A percentile compares a stretch with the other conserved stretches of the same genome.
Conservation (phyloP, 257 asterid genomes). For the Haberlea rhodopensis region DNA sequence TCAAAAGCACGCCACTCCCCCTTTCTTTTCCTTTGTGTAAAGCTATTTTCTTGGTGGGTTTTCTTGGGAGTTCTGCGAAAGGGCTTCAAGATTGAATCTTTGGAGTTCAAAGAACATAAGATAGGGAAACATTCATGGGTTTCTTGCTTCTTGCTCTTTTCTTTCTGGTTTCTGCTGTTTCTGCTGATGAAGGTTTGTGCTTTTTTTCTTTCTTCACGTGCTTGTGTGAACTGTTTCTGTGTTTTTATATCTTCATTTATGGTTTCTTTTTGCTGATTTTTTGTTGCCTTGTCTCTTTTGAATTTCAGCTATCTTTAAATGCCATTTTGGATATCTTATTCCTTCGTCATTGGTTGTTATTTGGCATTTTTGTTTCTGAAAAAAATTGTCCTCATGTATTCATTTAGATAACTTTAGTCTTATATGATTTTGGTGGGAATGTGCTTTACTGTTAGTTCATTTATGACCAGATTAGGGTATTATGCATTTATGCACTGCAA, state of each 20-base stretch:
- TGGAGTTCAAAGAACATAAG: constrained; percentile 27
- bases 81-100: constrained; percentile 35
- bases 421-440: background rate
- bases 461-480: background rate
- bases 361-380: background rate
- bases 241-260: constrained; percentile 5
- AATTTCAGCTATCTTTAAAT: background rate
- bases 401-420: background rate
- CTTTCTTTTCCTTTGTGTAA: constrained; percentile 2
- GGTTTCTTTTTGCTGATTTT: background rate
- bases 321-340: background rate
- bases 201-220: constrained; percentile 13
- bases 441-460: background rate
- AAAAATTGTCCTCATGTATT: background rate
- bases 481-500: background rate
- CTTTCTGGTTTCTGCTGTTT: constrained; percentile 39
- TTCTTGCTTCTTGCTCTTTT: constrained; percentile 36
- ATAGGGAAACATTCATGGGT: constrained; percentile 32
- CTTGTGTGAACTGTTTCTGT: constrained; percentile 14
- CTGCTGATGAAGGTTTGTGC: constrained; percentile 62
- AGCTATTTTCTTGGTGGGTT: constrained; percentile 18
- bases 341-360: background rate
- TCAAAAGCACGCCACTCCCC: constrained; percentile 15
- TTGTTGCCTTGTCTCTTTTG: background rate
- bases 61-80: constrained; percentile 22